These are phyloP conservation scores for Eucalyptus coolabah DNA, from an alignment of 345 rosid species.

Conservation along the genomic window DNA sequence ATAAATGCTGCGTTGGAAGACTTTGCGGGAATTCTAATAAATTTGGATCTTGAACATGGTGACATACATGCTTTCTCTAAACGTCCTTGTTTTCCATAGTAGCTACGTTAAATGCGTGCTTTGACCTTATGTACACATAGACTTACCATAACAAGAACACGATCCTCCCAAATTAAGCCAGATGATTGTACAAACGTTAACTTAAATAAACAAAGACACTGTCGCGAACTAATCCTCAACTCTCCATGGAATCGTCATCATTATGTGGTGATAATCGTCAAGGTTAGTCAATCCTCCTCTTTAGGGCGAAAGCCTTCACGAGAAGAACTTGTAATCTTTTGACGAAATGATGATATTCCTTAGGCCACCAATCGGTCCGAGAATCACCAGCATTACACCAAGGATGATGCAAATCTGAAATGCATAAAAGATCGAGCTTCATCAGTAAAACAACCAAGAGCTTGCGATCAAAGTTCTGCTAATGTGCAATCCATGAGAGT, in stretches of 20 bases:
- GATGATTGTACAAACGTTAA: background rate
- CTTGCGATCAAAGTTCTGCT: background rate
- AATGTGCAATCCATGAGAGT: background rate
- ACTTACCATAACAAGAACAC: background rate
- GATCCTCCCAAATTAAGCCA: background rate
- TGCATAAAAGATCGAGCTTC: background rate
- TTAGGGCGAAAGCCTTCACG: background rate
- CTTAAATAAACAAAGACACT: background rate
- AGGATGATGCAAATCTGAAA: slow-evolving; percentile 55
- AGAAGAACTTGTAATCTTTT: slow-evolving; percentile 40
- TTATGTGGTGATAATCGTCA: background rate
- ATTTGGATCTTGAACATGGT: background rate
- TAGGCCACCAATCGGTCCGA: slow-evolving; percentile 65
- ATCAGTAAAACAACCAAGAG: background rate
- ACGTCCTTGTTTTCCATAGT: background rate
- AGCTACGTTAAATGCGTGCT: background rate
- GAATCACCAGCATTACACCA: slow-evolving; percentile 32
- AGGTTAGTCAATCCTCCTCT: background rate
- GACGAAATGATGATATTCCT: slow-evolving; percentile 44
- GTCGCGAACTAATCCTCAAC: background rate
- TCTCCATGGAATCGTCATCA: background rate
- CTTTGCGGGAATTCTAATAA: background rate
- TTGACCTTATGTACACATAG: background rate
- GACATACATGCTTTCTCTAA: background rate
- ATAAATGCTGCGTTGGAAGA: background rate